Percentiles rank a stretch among this genome's conserved stretches.
These are phyloP conservation scores for Ustilago cynodontis DNA, from an alignment of 1,284 basidiomycete species.

Conservation along the genomic window DNA sequence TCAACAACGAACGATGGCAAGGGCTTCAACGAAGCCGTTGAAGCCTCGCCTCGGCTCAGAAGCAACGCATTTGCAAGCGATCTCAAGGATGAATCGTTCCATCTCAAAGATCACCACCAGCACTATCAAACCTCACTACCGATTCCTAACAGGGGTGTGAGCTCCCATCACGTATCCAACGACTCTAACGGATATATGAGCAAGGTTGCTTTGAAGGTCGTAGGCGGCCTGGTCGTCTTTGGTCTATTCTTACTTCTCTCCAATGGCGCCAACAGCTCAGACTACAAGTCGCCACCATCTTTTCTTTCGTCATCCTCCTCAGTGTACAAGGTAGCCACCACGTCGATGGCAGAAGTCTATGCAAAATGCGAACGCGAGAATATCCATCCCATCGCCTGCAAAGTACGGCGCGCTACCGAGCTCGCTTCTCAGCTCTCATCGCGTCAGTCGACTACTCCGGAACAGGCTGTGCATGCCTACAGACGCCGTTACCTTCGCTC, in stretches of 20 bases:
- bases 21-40: neutral
- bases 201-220: constrained; percentile 11
- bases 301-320: constrained; percentile 20
- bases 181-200: neutral
- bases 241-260: constrained; percentile 25
- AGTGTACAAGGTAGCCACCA: constrained; percentile 4
- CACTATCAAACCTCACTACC: neutral
- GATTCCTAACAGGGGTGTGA: neutral
- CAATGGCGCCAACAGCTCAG: constrained; percentile 7
- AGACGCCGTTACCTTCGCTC: constrained; percentile 24
- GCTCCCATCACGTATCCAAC: neutral
- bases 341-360: constrained; percentile 13
- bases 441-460: constrained; percentile 24
- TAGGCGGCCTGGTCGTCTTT: constrained; percentile 15
- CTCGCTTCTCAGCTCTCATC: constrained; percentile 24
- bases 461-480: constrained; percentile 28
- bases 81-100: neutral
- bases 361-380: constrained; percentile 7
- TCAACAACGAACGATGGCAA: neutral
- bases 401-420: constrained; percentile 24
- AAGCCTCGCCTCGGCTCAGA: constrained; percentile 11
- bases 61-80: constrained; percentile 14
- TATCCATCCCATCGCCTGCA: constrained; percentile 35
- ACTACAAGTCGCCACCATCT: constrained; percentile 3
- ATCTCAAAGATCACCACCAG: neutral